Base-by-base conservation (phyloP, 2,329 filamentous ascomycete species). In the Arachnomyces sp. region DNA sequence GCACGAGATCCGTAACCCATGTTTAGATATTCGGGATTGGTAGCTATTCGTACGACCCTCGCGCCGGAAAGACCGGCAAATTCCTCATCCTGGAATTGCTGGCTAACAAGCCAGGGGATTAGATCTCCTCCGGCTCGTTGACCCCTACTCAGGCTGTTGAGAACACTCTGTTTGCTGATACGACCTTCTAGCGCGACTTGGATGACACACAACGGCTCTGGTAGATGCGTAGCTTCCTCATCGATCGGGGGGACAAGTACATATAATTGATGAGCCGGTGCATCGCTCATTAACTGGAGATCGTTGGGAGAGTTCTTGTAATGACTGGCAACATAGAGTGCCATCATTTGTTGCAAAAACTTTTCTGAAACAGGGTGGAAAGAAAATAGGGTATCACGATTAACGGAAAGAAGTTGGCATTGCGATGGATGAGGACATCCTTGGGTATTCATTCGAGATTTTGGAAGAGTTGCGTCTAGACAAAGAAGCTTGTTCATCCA, bases 241-340 rank as follows among this genome's bases (percentile, higher is more conserved):
- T 84, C 74, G 12, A 90, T 80, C 0, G 92, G 90, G 2, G 89
- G 84, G 2, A 94, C 87, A 16, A 98, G 78, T 7, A 96, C 92
- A 55, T 92, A 98, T 5, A 98, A 77, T 60, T 96, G 89, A 63
- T 98, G 92, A 1, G 92, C 90, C 1, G 92, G 92, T 1, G 92
- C 92, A 63, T 98, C 92, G 46, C 87, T 95, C 87, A 98, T 94
- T 42, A 98, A 77, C 61, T 96, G 92, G n/a, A 98, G 74, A 55
- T 98, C 92, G 54, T 98, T 94, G 0, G 92, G 92, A 0, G 89
- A 87, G 66, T 98, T 98, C 66, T 96, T 96, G 73, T 98, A 95
- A 63, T 95, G 88, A 52, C 87, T 94, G 18, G 92, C 88, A 18
- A 98, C 93, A 54, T 96, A 98, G 2, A 98, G 76, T 1, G 89